phyloP scores from a whole-genome alignment of 495 filamentous ascomycete genomes.

The Neurospora sp. region DNA sequence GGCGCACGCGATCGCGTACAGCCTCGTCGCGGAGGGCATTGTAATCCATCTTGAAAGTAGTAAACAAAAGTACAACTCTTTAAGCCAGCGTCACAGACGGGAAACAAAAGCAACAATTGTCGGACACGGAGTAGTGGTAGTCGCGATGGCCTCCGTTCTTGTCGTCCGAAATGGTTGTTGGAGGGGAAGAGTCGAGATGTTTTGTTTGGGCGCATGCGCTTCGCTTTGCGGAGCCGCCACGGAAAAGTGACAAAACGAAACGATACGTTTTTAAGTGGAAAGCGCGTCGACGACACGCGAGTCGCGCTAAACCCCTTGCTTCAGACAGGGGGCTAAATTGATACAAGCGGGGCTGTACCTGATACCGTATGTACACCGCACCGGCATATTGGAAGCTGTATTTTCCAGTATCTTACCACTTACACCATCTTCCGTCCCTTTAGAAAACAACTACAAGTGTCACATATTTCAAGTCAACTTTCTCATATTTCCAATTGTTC shows the following conservation, averaged over 20 bases:
- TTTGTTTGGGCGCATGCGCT: background rate
- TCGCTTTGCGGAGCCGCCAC: background rate
- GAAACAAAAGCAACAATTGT: background rate
- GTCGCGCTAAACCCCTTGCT: slow-evolving; percentile 13
- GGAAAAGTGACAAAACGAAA: slow-evolving; percentile 4
- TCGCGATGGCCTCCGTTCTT: background rate
- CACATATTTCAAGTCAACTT: background rate
- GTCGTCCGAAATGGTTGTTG: background rate
- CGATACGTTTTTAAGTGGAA: slow-evolving; percentile 4
- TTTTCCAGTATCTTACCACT: background rate
- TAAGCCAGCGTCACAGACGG: background rate
- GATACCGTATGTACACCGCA: background rate
- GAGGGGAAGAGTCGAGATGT: background rate
- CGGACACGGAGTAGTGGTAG: slow-evolving; percentile 5
- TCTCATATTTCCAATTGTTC: background rate
- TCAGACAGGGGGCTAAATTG: slow-evolving; percentile 23
- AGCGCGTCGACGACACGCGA: slow-evolving; percentile 18
- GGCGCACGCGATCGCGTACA: slow-evolving; percentile 67
- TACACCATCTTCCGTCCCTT: background rate
- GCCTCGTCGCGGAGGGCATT: slow-evolving; percentile 71
- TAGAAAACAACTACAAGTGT: no score
- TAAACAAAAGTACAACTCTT: background rate
- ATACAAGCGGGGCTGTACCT: slow-evolving; percentile 1
- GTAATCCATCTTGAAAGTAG: slow-evolving; percentile 51
- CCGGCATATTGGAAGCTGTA: background rate